These are phyloP conservation scores for Penicillium coffeae DNA, from an alignment of 495 filamentous ascomycete species.

Conservation along the genomic window DNA sequence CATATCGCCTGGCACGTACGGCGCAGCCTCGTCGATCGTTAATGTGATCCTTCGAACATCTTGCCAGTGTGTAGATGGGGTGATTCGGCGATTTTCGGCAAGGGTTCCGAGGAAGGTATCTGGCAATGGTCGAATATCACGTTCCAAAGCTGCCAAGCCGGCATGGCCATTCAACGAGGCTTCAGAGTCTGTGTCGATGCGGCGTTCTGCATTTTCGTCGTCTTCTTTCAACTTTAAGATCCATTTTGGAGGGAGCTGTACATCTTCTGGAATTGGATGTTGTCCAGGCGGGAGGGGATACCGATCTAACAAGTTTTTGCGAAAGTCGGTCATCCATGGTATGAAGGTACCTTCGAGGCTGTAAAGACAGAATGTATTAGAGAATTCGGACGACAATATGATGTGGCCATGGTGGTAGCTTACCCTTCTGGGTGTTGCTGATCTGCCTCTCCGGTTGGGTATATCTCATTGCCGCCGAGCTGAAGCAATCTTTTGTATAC, in stretches of 20 bases:
- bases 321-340: constrained; percentile 68
- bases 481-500: constrained; percentile 80
- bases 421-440: constrained; percentile 92
- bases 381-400: background rate
- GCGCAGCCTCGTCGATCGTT: constrained; percentile 37
- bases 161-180: constrained; percentile 15
- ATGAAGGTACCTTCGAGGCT: constrained; percentile 81
- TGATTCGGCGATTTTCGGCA: constrained; percentile 64
- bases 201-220: background rate
- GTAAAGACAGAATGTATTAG: background rate
- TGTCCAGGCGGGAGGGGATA: constrained; percentile 66
- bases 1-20: constrained; percentile 67
- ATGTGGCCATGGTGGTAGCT: constrained; percentile 14
- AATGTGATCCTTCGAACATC: constrained; percentile 81
- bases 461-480: constrained; percentile 76
- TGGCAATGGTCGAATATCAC: constrained; percentile 51
- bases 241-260: constrained; percentile 76
- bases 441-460: constrained; percentile 78
- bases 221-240: constrained; percentile 48
- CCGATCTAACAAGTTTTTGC: constrained; percentile 55
- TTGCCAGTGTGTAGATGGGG: constrained; percentile 78
- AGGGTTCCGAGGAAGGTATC: constrained; percentile 40
- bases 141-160: constrained; percentile 38
- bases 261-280: constrained; percentile 69
- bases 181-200: background rate